These are phyloP conservation scores for Mucor irregularis DNA, from an alignment of 371 early-diverging fungal genomes.

Conservation along the genomic window DNA sequence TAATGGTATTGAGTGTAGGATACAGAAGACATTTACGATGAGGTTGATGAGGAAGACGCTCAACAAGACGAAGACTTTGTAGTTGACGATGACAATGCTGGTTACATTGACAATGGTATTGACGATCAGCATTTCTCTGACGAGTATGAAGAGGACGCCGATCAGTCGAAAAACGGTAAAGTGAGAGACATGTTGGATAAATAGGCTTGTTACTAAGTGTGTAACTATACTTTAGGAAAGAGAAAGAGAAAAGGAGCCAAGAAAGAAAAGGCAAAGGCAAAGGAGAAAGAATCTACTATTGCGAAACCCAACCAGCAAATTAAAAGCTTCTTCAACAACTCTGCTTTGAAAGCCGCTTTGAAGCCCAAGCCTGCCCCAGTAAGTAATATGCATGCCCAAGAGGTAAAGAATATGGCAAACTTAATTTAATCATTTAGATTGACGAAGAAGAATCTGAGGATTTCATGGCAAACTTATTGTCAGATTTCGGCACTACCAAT, in stretches of 20 bases:
- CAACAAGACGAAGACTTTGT: conserved; percentile 78
- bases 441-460: conserved; percentile 24
- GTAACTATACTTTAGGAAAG: conserved; percentile 1
- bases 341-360: conserved; percentile 7
- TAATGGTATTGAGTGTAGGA: not conserved
- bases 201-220: not conserved
- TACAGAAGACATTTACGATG: conserved; percentile 56
- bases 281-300: conserved; percentile 26
- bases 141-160: conserved; percentile 40
- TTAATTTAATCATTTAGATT: not conserved
- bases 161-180: conserved; percentile 11
- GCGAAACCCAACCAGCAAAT: conserved; percentile 27
- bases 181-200: not conserved
- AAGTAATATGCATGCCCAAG: not conserved
- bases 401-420: not conserved
- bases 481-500: conserved; percentile 13
- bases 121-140: conserved; percentile 59
- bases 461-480: conserved; percentile 32
- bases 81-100: conserved; percentile 83
- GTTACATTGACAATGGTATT: conserved; percentile 77
- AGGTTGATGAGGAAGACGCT: conserved; percentile 63
- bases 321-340: conserved; percentile 32
- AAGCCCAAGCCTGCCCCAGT: conserved; percentile 21
- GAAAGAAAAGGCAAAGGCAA: conserved; percentile 8
- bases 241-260: conserved; percentile 19